Base-by-base conservation (phyloP, 2,329 filamentous ascomycete species). In the Aspergillus uvarum region DNA sequence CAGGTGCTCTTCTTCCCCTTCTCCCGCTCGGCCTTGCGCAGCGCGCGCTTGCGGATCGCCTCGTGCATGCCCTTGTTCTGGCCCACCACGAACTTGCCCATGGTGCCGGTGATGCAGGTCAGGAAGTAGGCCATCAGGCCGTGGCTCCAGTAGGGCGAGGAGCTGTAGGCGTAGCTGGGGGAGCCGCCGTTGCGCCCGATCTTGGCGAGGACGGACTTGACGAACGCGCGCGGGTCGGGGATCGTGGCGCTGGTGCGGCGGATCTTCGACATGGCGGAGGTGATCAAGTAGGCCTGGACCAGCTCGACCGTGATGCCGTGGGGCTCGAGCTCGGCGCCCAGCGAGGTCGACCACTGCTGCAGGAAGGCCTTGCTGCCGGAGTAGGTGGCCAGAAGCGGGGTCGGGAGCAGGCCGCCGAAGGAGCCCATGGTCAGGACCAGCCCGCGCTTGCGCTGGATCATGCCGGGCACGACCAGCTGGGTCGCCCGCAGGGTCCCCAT, bases 341-440 rank as follows among this genome's bases (percentile, higher is more conserved):
- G 84, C 11, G 95, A 88, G 5, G 87, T 89, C 66, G 90, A 96
- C 95, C 95, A 99, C 73, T 96, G 89, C 79, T 98, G 94, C 52
- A 99, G 84, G 84, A 99, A 99, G 1, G 95, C 94, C 81, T 99
- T 99, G 85, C 90, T 95, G 66, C 95, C 95, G 49, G 91, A 96
- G 83, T 99, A 99, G 3, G 95, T 98, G 12, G 95, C 95, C 49
- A 99, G 85, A 57, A 95, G 87, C 5, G 96, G 93, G 0, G 92
- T 96, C 7, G 95, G 95, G 62, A 95, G 86, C 79, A 96, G 89
- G 67, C 95, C 96, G 63, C 90, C 95, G 74, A 98, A 96, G 11
- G 93, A 97, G 51, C 94, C 95, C 93, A 99, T 97, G 60, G 94
- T 99, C 58, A 99, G 82, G 71, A 99, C 92, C 38, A 99, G 83